These are phyloP conservation scores for Sanguinoderma infundibulare DNA, from an alignment of 1,284 basidiomycete genomes.

Conservation along the genomic window DNA sequence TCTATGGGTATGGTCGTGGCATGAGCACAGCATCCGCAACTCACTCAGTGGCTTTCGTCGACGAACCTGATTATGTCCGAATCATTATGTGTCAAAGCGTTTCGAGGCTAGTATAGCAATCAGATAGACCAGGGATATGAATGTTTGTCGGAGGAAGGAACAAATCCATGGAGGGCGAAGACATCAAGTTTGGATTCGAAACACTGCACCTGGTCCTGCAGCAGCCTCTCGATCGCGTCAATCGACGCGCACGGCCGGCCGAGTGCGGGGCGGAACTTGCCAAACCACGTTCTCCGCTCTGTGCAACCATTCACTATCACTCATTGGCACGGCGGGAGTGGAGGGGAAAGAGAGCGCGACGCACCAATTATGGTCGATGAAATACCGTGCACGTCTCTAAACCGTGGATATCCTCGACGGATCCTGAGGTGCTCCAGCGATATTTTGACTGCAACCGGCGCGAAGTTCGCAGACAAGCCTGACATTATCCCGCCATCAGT, in stretches of 20 bases:
- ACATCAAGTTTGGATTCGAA: neutral
- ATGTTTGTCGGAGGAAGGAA: neutral
- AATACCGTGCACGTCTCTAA: constrained; percentile 63
- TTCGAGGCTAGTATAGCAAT: no score
- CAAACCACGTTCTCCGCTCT: constrained; percentile 57
- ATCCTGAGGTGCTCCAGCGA: constrained; percentile 66
- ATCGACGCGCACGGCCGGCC: constrained; percentile 44
- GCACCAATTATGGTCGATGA: constrained; percentile 68
- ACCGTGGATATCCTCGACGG: constrained; percentile 54
- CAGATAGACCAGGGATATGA: neutral
- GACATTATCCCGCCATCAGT: neutral
- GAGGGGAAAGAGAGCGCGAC: constrained; percentile 4
- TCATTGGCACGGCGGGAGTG: neutral
- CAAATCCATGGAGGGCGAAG: neutral
- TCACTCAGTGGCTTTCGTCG: neutral
- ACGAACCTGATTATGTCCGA: no score
- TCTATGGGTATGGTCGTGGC: neutral
- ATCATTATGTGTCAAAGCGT: no score
- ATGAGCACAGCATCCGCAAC: neutral
- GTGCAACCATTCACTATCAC: constrained; percentile 41
- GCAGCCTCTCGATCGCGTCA: constrained; percentile 50
- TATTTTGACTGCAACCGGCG: constrained; percentile 64
- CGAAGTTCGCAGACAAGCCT: constrained; percentile 54
- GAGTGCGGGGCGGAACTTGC: constrained; percentile 54
- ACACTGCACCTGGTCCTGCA: constrained; percentile 50